Evolutionary conservation across 768 basidiomycete species (phyloP).

Genomic region (Rhizopogon salebrosus): DNA sequence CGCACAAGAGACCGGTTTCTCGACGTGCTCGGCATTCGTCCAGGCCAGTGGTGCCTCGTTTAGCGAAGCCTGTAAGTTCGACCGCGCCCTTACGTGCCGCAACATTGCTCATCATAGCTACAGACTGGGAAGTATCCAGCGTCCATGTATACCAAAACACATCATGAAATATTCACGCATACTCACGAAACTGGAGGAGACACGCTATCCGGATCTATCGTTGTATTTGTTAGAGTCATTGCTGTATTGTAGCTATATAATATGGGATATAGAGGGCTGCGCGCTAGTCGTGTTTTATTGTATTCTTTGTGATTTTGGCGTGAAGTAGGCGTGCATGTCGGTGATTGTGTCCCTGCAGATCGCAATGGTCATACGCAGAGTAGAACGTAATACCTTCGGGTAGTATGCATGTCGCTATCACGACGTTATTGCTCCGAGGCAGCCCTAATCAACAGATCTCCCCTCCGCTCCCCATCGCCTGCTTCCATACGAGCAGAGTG

Average conservation of each 20-base stretch:
- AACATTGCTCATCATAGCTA: conserved; percentile 2
- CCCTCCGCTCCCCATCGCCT: conserved; percentile 47
- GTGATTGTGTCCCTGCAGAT: background rate
- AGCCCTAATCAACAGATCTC: conserved; percentile 33
- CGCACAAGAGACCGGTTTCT: conserved; percentile 73
- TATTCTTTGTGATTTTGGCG: background rate
- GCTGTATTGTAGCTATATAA: background rate
- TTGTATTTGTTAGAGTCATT: background rate
- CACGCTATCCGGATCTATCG: background rate
- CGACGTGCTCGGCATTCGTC: conserved; percentile 78
- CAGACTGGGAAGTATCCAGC: conserved; percentile 81
- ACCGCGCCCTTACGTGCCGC: background rate
- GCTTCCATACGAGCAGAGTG: conserved; percentile 78
- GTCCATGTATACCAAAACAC: conserved; percentile 65
- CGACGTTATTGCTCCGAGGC: background rate
- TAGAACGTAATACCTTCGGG: background rate
- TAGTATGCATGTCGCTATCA: background rate
- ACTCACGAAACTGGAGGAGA: background rate
- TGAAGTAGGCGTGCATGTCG: background rate
- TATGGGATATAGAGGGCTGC: background rate
- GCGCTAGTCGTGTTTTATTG: background rate
- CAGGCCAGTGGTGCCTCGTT: conserved; percentile 66
- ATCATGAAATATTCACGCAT: conserved; percentile 4
- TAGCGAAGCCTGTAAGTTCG: conserved; percentile 67
- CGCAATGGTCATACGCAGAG: background rate